Base-by-base conservation (phyloP, 331 rosid species). In the Prunus yedoensis region DNA sequence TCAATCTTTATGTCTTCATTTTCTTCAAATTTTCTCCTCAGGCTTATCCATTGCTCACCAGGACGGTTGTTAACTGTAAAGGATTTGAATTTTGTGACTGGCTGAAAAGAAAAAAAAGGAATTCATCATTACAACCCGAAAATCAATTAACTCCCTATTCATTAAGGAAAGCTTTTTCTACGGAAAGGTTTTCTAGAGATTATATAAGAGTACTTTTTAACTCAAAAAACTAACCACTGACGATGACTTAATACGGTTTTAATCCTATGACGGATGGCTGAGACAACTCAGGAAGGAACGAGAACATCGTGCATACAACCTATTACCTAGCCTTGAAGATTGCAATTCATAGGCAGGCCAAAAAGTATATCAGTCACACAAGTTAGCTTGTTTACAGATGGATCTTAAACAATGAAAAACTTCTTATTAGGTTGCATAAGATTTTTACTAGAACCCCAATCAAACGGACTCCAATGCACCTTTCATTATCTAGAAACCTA, bases 1-100 rank as follows among this genome's bases (percentile, higher is more conserved):
- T 94, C 97, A 51, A 92, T 79, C 84, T 84, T 87, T 25, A 94
- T 84, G 43, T 87, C 83, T 84, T 94, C 98, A 8, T 78, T 70
- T 9, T 77, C 83, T 10, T 81, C 89, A 71, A 74, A 84, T 75
- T 85, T 83, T 76, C 90, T 85, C 70, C 75, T 81, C 87, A 94
- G 71, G 51, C 81, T 80, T 81, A 94, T 84, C 96, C 97, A 94
- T 66, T 88, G 86, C 79, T 92, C 92, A 11, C 96, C 95, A 16
- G 91, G 86, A 53, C 85, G 88, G 9, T 83, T 87, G 77, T 92
- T 87, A 78, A 94, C 74, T 45, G 77, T 53, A 79, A 89, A 94
- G 38, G 91, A 83, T 66, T 77, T 81, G 58, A 86, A 92, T 77
- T 81, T 81, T 60, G 84, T 68, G 62, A 78, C 67, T 49, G 86